Evolutionary conservation across 2,329 filamentous ascomycete genomes (phyloP).

Genomic region (Microdochium paspali): DNA sequence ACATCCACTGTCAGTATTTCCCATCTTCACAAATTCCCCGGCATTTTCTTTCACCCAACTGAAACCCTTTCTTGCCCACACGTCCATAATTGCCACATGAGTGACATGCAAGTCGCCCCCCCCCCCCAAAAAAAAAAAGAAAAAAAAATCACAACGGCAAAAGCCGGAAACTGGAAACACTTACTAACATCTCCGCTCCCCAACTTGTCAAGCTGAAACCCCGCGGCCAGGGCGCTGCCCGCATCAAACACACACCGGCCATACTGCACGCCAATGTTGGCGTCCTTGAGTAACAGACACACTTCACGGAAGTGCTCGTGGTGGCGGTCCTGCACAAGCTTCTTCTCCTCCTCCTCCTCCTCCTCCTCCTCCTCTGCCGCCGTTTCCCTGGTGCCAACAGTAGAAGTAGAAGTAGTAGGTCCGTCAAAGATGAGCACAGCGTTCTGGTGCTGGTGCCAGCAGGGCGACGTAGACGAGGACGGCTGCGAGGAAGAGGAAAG

Average conservation of each 20-base stretch:
- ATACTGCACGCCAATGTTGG: neutral
- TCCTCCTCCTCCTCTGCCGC: neutral
- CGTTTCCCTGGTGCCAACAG: neutral
- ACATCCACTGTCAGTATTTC: neutral
- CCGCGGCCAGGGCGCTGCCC: neutral
- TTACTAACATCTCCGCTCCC: neutral
- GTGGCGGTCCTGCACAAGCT: neutral
- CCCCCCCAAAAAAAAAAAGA: no score
- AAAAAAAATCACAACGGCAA: no score
- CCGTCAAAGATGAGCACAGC: neutral
- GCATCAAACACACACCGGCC: neutral
- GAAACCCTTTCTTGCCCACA: no score
- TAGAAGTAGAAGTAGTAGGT: no score
- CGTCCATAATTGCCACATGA: no score
- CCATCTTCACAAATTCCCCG: no score
- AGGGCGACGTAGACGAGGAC: no score
- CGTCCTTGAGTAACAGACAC: neutral
- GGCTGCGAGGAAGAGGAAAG: neutral
- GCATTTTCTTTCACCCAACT: no score
- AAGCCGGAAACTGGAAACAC: no score
- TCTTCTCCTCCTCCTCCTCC: neutral
- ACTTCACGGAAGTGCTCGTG: neutral
- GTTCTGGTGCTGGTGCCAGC: neutral
- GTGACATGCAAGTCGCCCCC: no score
- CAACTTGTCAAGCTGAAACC: neutral